phyloP scores from a whole-genome alignment of 345 rosid species.

The Sisymbrium altissimum region DNA sequence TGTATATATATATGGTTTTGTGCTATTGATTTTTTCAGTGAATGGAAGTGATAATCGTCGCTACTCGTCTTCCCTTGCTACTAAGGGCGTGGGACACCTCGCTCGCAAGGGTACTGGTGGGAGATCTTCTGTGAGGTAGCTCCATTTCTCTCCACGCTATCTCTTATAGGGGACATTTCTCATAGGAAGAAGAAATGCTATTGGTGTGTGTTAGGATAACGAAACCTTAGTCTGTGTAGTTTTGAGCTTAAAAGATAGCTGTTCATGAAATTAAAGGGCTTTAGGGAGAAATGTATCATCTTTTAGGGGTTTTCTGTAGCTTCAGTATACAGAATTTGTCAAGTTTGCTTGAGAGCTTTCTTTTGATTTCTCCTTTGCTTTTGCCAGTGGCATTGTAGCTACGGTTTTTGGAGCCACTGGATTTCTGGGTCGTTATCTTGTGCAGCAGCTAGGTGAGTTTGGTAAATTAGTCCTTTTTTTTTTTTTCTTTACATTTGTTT shows the following conservation, averaged over 20 bases:
- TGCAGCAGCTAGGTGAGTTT: conserved; percentile 93
- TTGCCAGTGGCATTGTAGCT: conserved; percentile 85
- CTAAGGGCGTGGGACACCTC: conserved; percentile 71
- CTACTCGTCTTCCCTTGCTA: conserved; percentile 58
- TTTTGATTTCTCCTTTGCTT: background rate
- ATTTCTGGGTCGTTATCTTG: conserved; percentile 97
- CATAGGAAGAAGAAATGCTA: background rate
- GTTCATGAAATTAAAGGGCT: background rate
- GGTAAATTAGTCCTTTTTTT: background rate
- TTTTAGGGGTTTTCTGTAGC: background rate
- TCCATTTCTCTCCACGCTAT: background rate
- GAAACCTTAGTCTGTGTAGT: background rate
- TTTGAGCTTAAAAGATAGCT: background rate
- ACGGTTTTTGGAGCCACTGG: conserved; percentile 98
- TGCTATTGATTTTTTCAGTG: conserved; percentile 34
- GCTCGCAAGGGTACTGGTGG: conserved; percentile 99
- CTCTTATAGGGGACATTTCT: background rate
- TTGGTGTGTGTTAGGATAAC: background rate
- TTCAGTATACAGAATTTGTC: background rate
- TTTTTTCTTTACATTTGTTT: background rate
- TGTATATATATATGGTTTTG: background rate
- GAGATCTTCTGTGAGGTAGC: conserved; percentile 93
- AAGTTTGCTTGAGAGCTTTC: background rate
- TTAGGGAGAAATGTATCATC: background rate
- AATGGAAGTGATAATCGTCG: conserved; percentile 60